Evolutionary conservation across 1,139 yeast genomes (phyloP), one percentile per base, ranked within the genome.

Genomic region (Suhomyces choctaworum): DNA sequence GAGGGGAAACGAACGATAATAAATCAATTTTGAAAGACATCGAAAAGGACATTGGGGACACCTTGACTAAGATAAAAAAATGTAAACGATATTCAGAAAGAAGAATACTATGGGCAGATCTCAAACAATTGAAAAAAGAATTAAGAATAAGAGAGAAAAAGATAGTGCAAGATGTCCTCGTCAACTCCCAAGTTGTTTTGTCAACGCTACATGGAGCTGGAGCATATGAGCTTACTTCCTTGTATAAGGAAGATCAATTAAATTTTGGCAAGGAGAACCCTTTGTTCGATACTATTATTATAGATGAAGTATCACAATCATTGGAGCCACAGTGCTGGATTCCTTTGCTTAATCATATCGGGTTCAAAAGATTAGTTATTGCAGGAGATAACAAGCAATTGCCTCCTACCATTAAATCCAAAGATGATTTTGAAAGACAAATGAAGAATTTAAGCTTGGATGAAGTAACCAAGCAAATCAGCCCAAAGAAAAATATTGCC

Each of bases 301-400:
- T 92, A 29, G 98, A 92, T 58, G 98, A 92, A 59, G 97, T 92
- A 0, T 88, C 97, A 0, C 98, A 92, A 57, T 75, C 97, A 4
- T 61, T 90, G 38, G 97, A 92, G 52, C 96, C 97, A 1, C 96
- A 92, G 51, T 89, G 97, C 54, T 90, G 97, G 97, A 88, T 92
- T 20, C 97, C 98, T 0, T 45, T 92, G n/a, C 66, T 87, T 11
- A 74, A 73, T 31, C 87, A 83, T 48, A 65, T 76, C 24, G 70
- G 77, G 4, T 75, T 81, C 24, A 72, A 73, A 25, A 71, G 80
- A 40, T 58, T 90, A 20, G 77, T 90, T 1, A 73, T 84, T 19
- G 94, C 95, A 0, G 95, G 95, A 34, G 97, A 90, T 54, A 85
- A 88, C 53, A 78, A 81, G 65, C 97, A 90, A 58, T 64, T 90